These are phyloP conservation scores for Yarrowia divulgata DNA, from an alignment of 805 yeast genomes.

Conservation along the genomic window DNA sequence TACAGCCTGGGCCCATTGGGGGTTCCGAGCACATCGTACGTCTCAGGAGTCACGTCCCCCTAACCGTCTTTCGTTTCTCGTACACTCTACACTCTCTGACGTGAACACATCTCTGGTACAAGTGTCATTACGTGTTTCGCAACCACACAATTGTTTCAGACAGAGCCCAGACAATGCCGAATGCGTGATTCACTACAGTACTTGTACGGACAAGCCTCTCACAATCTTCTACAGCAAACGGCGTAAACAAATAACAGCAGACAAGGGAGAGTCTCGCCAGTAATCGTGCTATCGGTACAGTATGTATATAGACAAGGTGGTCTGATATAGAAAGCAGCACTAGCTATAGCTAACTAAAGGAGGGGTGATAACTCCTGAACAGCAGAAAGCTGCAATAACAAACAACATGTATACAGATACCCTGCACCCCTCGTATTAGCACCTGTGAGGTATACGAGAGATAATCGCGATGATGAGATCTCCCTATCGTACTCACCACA, in stretches of 20 bases:
- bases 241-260: neutral
- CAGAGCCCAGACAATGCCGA: too few relatives aligned
- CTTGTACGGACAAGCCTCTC: too few relatives aligned
- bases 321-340: neutral
- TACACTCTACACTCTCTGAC: too few relatives aligned
- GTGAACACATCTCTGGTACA: too few relatives aligned
- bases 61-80: neutral
- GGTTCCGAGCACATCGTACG: neutral
- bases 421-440: neutral
- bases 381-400: neutral
- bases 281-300: neutral
- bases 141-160: too few relatives aligned
- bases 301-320: neutral
- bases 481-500: too few relatives aligned
- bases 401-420: neutral
- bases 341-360: neutral
- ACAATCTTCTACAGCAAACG: neutral
- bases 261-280: neutral
- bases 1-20: neutral
- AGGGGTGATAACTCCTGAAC: too few relatives aligned
- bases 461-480: neutral
- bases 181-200: too few relatives aligned
- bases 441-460: constrained; percentile 6
- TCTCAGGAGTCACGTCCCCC: neutral
- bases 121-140: too few relatives aligned